These are phyloP conservation scores for Ciborinia camelliae DNA, from an alignment of 2,329 filamentous ascomycete species.

Conservation along the genomic window DNA sequence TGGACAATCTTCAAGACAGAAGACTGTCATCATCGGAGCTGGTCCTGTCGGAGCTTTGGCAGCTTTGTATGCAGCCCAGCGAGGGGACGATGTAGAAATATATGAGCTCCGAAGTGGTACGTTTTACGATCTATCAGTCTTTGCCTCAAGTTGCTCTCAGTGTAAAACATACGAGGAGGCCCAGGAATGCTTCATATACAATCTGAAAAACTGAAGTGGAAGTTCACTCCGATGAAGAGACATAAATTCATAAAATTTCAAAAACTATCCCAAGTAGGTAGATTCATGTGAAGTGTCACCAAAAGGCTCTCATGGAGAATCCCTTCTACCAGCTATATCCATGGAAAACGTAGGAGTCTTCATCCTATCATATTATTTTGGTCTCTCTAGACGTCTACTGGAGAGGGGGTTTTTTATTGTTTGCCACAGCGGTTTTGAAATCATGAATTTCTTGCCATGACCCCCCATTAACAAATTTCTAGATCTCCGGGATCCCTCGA, in stretches of 20 bases:
- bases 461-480: constrained; percentile 3
- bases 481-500: constrained; percentile 85
- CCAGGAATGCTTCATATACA: neutral
- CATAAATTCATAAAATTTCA: neutral
- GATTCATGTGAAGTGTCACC: constrained; percentile 1
- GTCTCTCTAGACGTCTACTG: neutral
- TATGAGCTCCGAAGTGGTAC: constrained; percentile 91
- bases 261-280: too few species aligned
- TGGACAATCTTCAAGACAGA: constrained; percentile 27
- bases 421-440: neutral
- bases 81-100: constrained; percentile 86
- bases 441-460: neutral
- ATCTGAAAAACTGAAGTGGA: neutral
- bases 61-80: constrained; percentile 83
- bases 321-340: neutral
- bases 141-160: neutral
- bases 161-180: neutral
- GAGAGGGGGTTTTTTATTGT: neutral
- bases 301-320: neutral
- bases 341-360: neutral
- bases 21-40: constrained; percentile 78
- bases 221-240: neutral
- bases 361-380: too few species aligned
- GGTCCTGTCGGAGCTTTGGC: constrained; percentile 91
- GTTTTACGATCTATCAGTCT: constrained; percentile 37